phyloP scores from a whole-genome alignment of 805 yeast genomes.

The Saccharomycopsis javanensis region DNA sequence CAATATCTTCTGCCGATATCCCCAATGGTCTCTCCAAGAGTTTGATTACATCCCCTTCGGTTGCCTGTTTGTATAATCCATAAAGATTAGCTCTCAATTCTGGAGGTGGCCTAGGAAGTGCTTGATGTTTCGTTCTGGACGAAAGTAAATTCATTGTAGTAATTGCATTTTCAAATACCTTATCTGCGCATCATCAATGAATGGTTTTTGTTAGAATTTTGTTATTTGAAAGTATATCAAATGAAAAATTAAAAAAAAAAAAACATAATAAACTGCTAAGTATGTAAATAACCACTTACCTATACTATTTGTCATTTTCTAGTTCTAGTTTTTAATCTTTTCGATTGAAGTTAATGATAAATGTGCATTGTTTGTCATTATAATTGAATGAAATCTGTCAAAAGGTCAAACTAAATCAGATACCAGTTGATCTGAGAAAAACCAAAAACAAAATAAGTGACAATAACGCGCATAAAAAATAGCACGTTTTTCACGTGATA shows the following conservation, averaged over 20 bases:
- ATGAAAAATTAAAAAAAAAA: background rate
- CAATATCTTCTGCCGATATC: slow-evolving; percentile 48
- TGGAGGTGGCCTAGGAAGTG: slow-evolving; percentile 69
- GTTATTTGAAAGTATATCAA: background rate
- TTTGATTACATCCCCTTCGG: slow-evolving; percentile 73
- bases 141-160: slow-evolving; percentile 68
- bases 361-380: too few relatives aligned
- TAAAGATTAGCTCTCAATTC: slow-evolving; percentile 58
- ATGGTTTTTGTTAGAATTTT: background rate
- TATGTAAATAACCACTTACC: background rate
- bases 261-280: too few relatives aligned
- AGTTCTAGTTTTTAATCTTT: too few relatives aligned
- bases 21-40: slow-evolving; percentile 61
- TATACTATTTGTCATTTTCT: background rate
- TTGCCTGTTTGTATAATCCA: slow-evolving; percentile 82
- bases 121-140: slow-evolving; percentile 48
- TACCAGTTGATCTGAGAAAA: too few relatives aligned
- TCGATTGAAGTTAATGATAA: too few relatives aligned
- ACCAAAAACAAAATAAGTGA: too few relatives aligned
- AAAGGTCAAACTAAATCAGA: too few relatives aligned
- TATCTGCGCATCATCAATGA: slow-evolving; percentile 32
- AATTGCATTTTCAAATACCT: slow-evolving; percentile 76
- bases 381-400: too few relatives aligned
- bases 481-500: background rate
- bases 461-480: too few relatives aligned